Evolutionary conservation across 2,329 filamentous ascomycete genomes (phyloP).

Genomic region (Fusarium acutatum): DNA sequence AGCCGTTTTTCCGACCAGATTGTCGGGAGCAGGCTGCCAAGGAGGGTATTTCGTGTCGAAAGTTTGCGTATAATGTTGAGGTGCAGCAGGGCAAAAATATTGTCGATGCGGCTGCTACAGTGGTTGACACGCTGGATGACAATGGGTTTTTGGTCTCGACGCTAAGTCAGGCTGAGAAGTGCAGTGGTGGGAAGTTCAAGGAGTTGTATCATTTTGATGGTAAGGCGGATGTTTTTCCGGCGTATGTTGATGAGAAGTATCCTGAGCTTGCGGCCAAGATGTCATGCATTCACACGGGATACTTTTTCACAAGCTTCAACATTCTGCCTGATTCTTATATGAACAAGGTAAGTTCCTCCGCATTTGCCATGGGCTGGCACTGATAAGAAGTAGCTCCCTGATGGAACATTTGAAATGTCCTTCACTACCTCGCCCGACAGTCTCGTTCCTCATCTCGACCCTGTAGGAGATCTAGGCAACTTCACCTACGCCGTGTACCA

Average conservation of each 20-base stretch:
- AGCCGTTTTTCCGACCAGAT: conserved; percentile 57
- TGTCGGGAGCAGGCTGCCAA: conserved; percentile 50
- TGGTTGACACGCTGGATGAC: conserved; percentile 50
- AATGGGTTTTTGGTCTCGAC: conserved; percentile 63
- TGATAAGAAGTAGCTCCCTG: conserved; percentile 42
- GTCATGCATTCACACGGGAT: conserved; percentile 61
- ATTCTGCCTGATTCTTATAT: conserved; percentile 58
- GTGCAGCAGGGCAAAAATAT: conserved; percentile 55
- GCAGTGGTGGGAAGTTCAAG: conserved; percentile 55
- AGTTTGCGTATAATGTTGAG: conserved; percentile 59
- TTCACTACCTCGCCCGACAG: conserved; percentile 54
- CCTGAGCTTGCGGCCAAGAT: conserved; percentile 57
- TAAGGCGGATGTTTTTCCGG: conserved; percentile 61
- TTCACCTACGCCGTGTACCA: conserved; percentile 59
- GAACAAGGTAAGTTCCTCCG: conserved; percentile 48
- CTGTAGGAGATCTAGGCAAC: conserved; percentile 56
- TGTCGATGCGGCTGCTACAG: conserved; percentile 59
- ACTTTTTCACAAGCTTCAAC: conserved; percentile 57
- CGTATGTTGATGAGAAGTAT: conserved; percentile 54
- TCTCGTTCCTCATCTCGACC: conserved; percentile 55
- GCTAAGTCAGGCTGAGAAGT: conserved; percentile 57
- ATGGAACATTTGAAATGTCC: conserved; percentile 57
- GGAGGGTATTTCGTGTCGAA: conserved; percentile 52
- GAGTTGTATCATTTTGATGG: conserved; percentile 63
- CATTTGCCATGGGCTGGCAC: accelerated